Evolutionary conservation across 2,329 filamentous ascomycete species (phyloP), one percentile per base, ranked within the genome.

Genomic region (Aureobasidium mangrovei): DNA sequence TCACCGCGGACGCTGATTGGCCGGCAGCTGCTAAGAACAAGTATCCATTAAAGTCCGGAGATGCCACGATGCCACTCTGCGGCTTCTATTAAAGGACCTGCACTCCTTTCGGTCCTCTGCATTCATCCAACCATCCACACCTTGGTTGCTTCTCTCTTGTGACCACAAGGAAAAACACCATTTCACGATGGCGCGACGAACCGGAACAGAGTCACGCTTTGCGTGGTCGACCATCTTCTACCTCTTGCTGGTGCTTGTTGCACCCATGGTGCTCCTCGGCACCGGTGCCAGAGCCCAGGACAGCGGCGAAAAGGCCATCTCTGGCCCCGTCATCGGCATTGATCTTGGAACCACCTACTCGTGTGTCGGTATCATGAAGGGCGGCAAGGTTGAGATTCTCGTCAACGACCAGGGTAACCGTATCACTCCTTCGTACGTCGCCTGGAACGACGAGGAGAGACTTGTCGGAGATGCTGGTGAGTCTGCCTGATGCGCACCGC

Each of bases 331-430:
- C 64, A 91, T 95, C 67, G 90, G 90, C 83, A 95, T 95, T 75
- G 89, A 95, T 84, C 74, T 95, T 69, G 90, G 90, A 75, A 95
- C 90, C 51, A 95, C 90, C 61, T 82, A 82, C 71, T 82, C 79
- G 62, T 95, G 90, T 75, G 89, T 95, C 66, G 90, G 88, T 85
- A 88, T 95, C 71, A 95, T 95, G 89, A 86, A 91, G 71, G 87
- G 89, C 71, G 90, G 90, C 72, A 93, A 91, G 75, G 89, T 95
- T 64, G 89, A 95, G 69, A 95, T 95, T 76, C 80, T 95, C 65
- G 88, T 88, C 75, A 95, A 95, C 79, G 89, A 95, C 75, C 90
- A 95, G 79, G 89, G 89, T 79, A 90, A 95, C 83, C 87, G 89
- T 78, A 95, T 95, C 64, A 95, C 90, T 65, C 90, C 90, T 54